Conservation (phyloP, 148 eudicot species). For the Drosera capensis region DNA sequence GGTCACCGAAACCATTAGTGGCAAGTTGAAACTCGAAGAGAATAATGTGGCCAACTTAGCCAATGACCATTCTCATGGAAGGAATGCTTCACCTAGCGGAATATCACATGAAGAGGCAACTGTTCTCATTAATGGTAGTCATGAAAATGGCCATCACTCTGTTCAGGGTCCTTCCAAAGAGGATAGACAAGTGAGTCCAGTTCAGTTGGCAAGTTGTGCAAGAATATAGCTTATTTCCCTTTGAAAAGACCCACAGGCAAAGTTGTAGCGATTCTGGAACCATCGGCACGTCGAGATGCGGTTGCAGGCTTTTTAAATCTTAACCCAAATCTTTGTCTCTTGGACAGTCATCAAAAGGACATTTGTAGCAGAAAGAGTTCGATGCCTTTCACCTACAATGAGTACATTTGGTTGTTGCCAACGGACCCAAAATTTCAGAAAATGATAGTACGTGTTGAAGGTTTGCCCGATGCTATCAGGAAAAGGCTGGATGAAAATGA, state of each 20-base stretch:
- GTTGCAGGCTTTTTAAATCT: slow-evolving; percentile 61
- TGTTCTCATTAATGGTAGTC: slow-evolving; percentile 1
- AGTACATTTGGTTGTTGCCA: slow-evolving; percentile 40
- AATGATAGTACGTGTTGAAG: slow-evolving; percentile 48
- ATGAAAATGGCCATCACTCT: slow-evolving; percentile 15
- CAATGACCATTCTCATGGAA: slow-evolving; percentile 5
- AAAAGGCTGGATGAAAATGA: slow-evolving; percentile 57
- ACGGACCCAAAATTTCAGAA: slow-evolving; percentile 67
- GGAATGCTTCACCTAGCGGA: slow-evolving; percentile 5
- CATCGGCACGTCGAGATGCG: slow-evolving; percentile 43
- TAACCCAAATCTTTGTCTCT: slow-evolving; percentile 31
- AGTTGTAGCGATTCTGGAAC: slow-evolving; percentile 62
- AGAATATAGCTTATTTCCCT: slow-evolving; percentile 29
- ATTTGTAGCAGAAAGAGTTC: slow-evolving; percentile 24
- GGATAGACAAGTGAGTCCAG: slow-evolving; percentile 12
- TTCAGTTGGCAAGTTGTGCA: slow-evolving; percentile 42
- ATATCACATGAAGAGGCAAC: too few species aligned
- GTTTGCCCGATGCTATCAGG: slow-evolving; percentile 44
- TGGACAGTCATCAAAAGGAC: slow-evolving; percentile 27
- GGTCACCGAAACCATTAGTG: slow-evolving; percentile 11
- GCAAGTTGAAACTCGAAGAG: slow-evolving; percentile 31
- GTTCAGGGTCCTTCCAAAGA: slow-evolving; percentile 11
- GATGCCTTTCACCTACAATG: slow-evolving; percentile 15
- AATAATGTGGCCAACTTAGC: slow-evolving; percentile 23
- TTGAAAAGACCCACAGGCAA: slow-evolving; percentile 76